These are phyloP conservation scores for Pseudophaeomoniella oleicola DNA, from an alignment of 2,329 filamentous ascomycete species.

Conservation along the genomic window DNA sequence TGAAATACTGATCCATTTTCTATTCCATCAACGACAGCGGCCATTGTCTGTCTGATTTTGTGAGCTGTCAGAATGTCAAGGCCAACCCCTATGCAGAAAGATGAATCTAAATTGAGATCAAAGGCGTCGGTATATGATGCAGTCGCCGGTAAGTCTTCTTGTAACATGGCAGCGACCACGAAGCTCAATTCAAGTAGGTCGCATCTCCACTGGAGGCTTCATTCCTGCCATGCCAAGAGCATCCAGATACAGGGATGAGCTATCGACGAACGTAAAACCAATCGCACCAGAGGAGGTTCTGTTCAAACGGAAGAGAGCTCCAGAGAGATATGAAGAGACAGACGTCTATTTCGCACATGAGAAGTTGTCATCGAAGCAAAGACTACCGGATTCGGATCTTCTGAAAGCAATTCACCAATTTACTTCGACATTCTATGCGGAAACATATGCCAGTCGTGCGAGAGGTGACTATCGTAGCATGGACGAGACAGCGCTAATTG, in stretches of 20 bases:
- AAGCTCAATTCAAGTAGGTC: constrained; percentile 20
- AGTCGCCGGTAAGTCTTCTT: constrained; percentile 32
- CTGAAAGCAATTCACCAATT: constrained; percentile 44
- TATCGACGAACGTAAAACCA: constrained; percentile 20
- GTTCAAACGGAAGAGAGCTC: constrained; percentile 36
- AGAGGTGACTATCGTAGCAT: constrained; percentile 34
- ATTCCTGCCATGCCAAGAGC: constrained; percentile 10
- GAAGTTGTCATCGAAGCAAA: constrained; percentile 20
- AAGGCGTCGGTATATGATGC: constrained; percentile 42
- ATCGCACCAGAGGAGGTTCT: constrained; percentile 44
- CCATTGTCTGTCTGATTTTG: too few species aligned
- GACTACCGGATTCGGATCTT: constrained; percentile 41
- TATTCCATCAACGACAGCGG: too few species aligned
- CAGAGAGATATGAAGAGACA: constrained; percentile 35
- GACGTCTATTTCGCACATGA: constrained; percentile 41
- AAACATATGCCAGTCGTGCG: constrained; percentile 17
- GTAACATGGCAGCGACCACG: neutral
- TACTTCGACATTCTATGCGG: constrained; percentile 38
- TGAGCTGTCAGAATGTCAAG: too few species aligned
- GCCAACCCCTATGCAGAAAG: too few species aligned
- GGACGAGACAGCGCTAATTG: constrained; percentile 48
- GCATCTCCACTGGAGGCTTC: constrained; percentile 27
- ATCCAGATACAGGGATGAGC: constrained; percentile 19
- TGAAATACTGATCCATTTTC: too few species aligned
- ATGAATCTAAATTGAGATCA: too few species aligned